Conservation (phyloP, 441 rosid genomes). For the Lepidium campestre region DNA sequence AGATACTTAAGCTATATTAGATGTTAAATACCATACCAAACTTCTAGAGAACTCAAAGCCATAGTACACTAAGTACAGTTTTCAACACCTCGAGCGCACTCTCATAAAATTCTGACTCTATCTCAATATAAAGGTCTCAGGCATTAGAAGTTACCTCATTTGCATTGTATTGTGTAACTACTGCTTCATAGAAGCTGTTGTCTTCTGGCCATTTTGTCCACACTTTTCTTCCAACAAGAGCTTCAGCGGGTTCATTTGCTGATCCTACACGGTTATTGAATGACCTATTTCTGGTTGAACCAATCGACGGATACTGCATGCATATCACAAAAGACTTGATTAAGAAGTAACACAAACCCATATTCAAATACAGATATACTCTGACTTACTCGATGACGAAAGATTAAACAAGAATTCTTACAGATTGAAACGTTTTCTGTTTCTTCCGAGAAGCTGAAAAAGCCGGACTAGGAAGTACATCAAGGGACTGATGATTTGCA, state of each 20-base stretch:
- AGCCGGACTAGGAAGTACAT: conserved; percentile 67
- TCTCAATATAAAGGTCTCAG: not conserved
- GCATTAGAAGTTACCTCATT: conserved; percentile 41
- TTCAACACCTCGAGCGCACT: not conserved
- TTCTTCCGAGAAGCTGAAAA: conserved; percentile 79
- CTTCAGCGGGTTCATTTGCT: conserved; percentile 50
- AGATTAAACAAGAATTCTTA: conserved; percentile 30
- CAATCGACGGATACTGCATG: conserved; percentile 56
- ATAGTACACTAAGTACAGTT: not conserved
- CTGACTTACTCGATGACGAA: not conserved
- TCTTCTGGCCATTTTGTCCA: conserved; percentile 99
- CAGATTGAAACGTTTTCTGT: conserved; percentile 74
- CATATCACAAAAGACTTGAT: conserved; percentile 34
- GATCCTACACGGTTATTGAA: conserved; percentile 37
- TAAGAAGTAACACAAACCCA: conserved; percentile 35
- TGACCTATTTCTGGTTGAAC: conserved; percentile 45
- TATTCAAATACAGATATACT: conserved; percentile 4
- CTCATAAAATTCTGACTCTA: not conserved
- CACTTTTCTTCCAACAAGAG: conserved; percentile 71
- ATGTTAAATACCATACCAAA: not conserved
- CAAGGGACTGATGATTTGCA: conserved; percentile 37
- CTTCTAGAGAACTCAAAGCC: not conserved
- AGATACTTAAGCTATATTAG: not conserved
- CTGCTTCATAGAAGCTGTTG: conserved; percentile 87
- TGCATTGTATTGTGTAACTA: conserved; percentile 73